phyloP scores from a whole-genome alignment of 2,329 filamentous ascomycete species.

The Calonectria crousiana region DNA sequence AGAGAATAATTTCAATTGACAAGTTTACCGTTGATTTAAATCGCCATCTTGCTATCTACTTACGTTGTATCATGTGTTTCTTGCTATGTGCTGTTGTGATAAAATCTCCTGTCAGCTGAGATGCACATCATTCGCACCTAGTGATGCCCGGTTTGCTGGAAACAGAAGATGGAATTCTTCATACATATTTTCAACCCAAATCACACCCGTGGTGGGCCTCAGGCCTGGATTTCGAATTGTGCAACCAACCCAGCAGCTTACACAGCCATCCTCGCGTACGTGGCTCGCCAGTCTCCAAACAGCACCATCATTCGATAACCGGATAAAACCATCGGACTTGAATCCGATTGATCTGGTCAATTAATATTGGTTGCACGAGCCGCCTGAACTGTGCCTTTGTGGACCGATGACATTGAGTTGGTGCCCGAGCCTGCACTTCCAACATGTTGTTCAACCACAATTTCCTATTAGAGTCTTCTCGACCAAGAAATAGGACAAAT shows the following conservation, averaged over 20 bases:
- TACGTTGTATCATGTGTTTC: neutral
- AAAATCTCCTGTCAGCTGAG: too few relatives aligned
- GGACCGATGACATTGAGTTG: neutral
- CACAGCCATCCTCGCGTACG: constrained; percentile 1
- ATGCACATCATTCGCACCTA: neutral
- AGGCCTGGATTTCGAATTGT: neutral
- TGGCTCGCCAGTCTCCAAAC: neutral
- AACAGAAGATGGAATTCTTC: neutral
- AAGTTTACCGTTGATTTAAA: neutral
- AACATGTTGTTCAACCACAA: neutral
- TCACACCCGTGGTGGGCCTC: neutral
- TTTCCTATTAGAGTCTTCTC: neutral
- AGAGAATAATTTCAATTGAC: neutral
- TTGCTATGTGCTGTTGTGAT: neutral
- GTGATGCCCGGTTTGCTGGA: neutral
- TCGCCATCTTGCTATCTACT: neutral
- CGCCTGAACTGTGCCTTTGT: neutral
- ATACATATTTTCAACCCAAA: neutral
- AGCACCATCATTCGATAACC: neutral
- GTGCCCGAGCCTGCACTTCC: neutral
- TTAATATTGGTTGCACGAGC: neutral
- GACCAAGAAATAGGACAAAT: neutral
- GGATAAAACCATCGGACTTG: neutral
- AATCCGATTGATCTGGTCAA: neutral
- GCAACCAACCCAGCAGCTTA: neutral